Percentiles rank a stretch among this genome's conserved stretches.
Evolutionary conservation across 73 alveolate genomes (phyloP).

Genomic region (Blepharisma japonicum): DNA sequence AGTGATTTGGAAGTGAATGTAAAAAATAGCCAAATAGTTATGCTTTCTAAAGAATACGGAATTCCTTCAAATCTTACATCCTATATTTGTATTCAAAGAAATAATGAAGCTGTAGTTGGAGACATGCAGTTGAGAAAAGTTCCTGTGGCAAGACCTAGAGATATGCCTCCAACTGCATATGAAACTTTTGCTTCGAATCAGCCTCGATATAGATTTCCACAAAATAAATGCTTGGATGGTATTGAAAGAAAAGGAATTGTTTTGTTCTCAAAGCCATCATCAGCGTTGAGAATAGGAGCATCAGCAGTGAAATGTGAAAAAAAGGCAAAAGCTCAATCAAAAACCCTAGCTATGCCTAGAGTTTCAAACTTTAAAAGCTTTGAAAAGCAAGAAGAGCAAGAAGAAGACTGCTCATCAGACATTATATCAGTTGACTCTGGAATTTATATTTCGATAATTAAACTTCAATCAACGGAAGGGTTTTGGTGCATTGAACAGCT

Average conservation of each 20-base stretch:
- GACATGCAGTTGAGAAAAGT: neutral
- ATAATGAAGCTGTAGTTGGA: constrained; percentile 18
- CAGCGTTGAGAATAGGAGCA: no score
- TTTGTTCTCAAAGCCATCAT: no score
- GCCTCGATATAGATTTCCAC: neutral
- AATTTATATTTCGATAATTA: neutral
- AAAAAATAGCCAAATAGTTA: neutral
- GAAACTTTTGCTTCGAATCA: neutral
- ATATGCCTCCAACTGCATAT: neutral
- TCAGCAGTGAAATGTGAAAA: no score
- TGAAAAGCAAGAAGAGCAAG: neutral
- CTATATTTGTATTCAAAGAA: neutral
- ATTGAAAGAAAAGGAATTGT: no score
- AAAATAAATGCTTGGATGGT: neutral
- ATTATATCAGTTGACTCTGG: neutral
- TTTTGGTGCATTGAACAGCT: neutral
- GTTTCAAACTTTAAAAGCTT: neutral
- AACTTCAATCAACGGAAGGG: neutral
- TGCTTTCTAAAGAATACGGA: neutral
- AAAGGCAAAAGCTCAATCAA: neutral
- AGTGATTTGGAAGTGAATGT: neutral
- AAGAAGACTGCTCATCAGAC: neutral
- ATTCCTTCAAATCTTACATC: constrained; percentile 24
- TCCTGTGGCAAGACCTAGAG: neutral
- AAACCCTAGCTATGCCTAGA: neutral